Conservation (phyloP, 331 rosid genomes). For the Pyrus hybrid region DNA sequence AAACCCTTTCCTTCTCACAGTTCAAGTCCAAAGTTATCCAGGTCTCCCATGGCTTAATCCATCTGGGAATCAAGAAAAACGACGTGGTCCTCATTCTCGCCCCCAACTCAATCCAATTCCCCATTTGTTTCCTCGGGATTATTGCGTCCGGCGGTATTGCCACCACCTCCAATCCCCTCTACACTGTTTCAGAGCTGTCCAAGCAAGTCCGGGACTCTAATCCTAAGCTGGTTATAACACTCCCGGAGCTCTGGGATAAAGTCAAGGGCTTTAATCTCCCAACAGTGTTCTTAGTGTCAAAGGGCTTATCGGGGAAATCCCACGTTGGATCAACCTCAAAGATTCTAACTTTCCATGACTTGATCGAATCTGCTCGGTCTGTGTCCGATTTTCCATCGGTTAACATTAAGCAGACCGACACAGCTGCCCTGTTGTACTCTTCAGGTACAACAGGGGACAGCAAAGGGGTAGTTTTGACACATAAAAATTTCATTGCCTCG, state of each 20-base stretch:
- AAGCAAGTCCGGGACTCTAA: conserved; percentile 58
- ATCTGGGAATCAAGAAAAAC: conserved; percentile 49
- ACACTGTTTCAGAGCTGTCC: conserved; percentile 50
- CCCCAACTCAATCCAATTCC: conserved; percentile 51
- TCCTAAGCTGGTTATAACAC: conserved; percentile 56
- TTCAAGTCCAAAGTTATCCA: conserved; percentile 29
- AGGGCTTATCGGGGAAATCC: neutral
- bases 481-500: conserved; percentile 53
- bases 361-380: conserved; percentile 26
- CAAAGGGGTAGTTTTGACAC: conserved; percentile 68
- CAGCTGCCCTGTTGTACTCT: conserved; percentile 67
- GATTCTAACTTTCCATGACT: conserved; percentile 23
- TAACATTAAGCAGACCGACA: conserved; percentile 42
- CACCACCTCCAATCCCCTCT: conserved; percentile 65
- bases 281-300: conserved; percentile 28
- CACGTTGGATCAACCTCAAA: neutral
- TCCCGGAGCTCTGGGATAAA: conserved; percentile 45
- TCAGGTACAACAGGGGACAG: conserved; percentile 77
- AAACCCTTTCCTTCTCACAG: conserved; percentile 34
- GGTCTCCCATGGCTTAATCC: conserved; percentile 41
- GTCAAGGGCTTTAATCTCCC: conserved; percentile 43
- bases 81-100: conserved; percentile 72
- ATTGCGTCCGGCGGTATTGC: conserved; percentile 52
- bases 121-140: conserved; percentile 43
- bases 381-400: conserved; percentile 37